Evolutionary conservation across 805 yeast species (phyloP).

Genomic region (Kluyveromyces nonfermentans): DNA sequence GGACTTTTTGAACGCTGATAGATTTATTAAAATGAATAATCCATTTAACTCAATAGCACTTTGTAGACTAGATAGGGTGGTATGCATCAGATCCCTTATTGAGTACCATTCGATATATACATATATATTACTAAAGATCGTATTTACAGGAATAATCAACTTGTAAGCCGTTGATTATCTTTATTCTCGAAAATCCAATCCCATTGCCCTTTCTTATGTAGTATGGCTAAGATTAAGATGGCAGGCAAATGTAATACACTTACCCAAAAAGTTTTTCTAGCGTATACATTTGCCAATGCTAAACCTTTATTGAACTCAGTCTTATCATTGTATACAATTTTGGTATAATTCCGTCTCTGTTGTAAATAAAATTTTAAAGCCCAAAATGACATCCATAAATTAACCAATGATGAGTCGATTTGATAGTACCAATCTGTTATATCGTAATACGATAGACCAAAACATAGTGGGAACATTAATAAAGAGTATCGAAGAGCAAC

Average conservation of each 20-base stretch:
- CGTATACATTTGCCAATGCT: conserved; percentile 53
- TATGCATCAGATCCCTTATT: not conserved
- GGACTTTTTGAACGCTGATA: conserved; percentile 47
- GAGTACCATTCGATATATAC: not conserved
- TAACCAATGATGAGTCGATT: conserved; percentile 71
- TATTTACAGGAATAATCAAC: not conserved
- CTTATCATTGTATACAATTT: conserved; percentile 26
- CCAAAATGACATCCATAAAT: conserved; percentile 77
- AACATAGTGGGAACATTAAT: conserved; percentile 90
- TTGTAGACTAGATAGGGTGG: not conserved
- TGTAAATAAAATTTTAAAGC: conserved; percentile 82
- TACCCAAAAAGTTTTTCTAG: conserved; percentile 85
- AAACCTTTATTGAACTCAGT: conserved; percentile 42
- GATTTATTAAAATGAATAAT: not conserved
- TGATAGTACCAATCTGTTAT: conserved; percentile 77
- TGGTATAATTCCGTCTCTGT: conserved; percentile 51
- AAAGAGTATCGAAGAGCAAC: conserved; percentile 85
- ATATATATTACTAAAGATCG: not conserved
- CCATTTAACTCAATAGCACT: not conserved
- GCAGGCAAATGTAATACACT: conserved; percentile 92
- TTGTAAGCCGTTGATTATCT: not conserved
- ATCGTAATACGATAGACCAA: conserved; percentile 66
- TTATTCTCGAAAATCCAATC: conserved; percentile 45
- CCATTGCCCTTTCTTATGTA: conserved; percentile 95
- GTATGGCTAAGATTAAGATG: conserved; percentile 79